Base-by-base conservation (phyloP, 306 rosid genomes). In the Hippophae rhamnoides region DNA sequence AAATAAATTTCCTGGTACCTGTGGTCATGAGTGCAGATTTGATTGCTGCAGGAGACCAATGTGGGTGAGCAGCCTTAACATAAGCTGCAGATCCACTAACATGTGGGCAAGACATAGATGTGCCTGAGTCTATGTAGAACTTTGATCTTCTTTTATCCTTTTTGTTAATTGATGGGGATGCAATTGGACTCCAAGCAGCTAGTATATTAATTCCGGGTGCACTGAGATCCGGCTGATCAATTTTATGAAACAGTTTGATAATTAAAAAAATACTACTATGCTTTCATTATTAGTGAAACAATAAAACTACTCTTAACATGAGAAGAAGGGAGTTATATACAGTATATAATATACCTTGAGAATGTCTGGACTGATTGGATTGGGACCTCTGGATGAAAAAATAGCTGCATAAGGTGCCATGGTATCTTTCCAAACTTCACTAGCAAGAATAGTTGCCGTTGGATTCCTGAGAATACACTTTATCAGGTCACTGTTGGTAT, bases 361-460 rank as follows among this genome's bases (percentile, higher is more conserved):
- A 43, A 75, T 70, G 45, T 70, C 73, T 12, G 64, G 72, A 59
- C 13, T 62, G 8, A 70, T 38, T 0, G 7, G 43, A 13, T 52
- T 64, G 4, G 75, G 69, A 40, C 75, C 75, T 63, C 65, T 64
- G 8, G 72, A 67, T 23, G 61, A 63, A 47, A 74, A 68, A 9
- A 23, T n/a, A 31, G 59, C 70, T 23, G 47, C 57, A 12, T 11
- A 3, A 49, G 74, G 74, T 51, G 74, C 54, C n/a, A 13, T 9
- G 18, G n/a, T 10, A 41, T 63, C 58, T 40, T 52, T 31, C 23
- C 13, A 41, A 42, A 23, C 61, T 55, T 73, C 64, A 27, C 60
- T 53, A 43, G 31, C 47, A 50, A 60, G 56, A 13, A 70, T 70
- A 9, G 69, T 61, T 48, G 66, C 66, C 46, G 13, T 44, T 40